phyloP scores from a whole-genome alignment of 78 protist species.

The Thecamonas trahens region DNA sequence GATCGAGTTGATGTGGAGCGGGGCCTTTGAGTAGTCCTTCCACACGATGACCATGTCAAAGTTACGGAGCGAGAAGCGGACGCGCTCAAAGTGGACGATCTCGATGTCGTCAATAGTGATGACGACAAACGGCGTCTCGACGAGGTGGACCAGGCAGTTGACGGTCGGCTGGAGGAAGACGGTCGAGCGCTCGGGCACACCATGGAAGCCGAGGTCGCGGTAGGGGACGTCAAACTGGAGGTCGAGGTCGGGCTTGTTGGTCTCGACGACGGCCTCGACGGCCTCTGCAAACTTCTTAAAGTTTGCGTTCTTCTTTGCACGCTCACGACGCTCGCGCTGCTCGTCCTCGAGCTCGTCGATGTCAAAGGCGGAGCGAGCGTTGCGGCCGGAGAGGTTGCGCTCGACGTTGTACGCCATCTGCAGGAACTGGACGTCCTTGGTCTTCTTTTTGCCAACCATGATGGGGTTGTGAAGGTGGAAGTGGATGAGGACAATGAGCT shows the following conservation, averaged over 20 bases:
- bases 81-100: conserved; percentile 87
- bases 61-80: conserved; percentile 51
- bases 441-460: conserved; percentile 87
- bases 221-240: conserved; percentile 84
- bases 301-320: conserved; percentile 52
- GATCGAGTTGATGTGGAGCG: conserved; percentile 37
- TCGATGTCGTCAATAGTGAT: conserved; percentile 80
- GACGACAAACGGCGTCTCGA: conserved; percentile 78
- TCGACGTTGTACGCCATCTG: conserved; percentile 35
- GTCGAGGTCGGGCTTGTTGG: not conserved
- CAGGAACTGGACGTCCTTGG: conserved; percentile 83
- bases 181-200: conserved; percentile 58
- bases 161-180: conserved; percentile 70
- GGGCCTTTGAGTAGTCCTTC: conserved; percentile 68
- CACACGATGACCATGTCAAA: conserved; percentile 85
- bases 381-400: not conserved
- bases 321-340: conserved; percentile 61
- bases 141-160: conserved; percentile 62
- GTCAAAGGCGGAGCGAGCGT: conserved; percentile 18
- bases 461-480: conserved; percentile 80
- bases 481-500: conserved; percentile 74
- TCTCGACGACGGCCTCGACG: conserved; percentile 15
- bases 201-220: conserved; percentile 72
- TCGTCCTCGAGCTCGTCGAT: conserved; percentile 83
- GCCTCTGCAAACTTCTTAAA: conserved; percentile 46